These are phyloP conservation scores for Akanthomyces dipterigenus DNA, from an alignment of 2,329 filamentous ascomycete genomes.

Conservation along the genomic window DNA sequence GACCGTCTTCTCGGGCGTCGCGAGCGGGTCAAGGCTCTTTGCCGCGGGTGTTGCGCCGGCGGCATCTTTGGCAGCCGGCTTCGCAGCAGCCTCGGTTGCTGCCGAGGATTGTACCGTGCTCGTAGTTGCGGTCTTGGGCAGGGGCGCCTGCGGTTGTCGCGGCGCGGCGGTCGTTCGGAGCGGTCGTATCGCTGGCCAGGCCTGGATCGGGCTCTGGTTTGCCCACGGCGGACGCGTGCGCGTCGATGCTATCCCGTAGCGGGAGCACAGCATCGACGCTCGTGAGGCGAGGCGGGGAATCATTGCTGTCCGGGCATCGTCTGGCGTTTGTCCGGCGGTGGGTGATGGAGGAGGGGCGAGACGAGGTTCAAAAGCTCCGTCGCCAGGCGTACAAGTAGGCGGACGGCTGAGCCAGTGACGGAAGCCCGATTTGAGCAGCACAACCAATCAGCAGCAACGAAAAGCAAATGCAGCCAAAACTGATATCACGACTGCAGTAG, in stretches of 20 bases:
- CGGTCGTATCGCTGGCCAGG: conserved; percentile 23
- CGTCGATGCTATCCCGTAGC: conserved; percentile 21
- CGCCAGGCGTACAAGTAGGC: not conserved
- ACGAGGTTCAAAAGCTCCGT: not conserved
- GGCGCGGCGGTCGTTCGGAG: conserved; percentile 27
- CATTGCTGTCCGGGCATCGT: conserved; percentile 21
- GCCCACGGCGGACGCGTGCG: conserved; percentile 24
- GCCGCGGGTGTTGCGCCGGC: conserved; percentile 15
- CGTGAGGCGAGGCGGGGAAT: conserved; percentile 30
- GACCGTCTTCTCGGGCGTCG: conserved; percentile 42
- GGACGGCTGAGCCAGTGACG: not conserved
- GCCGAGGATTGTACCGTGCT: conserved; percentile 14
- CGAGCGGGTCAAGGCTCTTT: conserved; percentile 26
- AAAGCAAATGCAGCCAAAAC: not conserved
- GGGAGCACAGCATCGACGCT: conserved; percentile 25
- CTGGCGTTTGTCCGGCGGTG: not conserved
- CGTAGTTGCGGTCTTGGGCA: conserved; percentile 9
- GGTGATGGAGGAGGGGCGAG: not conserved
- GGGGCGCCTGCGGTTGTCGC: conserved; percentile 22
- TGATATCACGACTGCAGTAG: not conserved
- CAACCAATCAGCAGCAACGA: not conserved
- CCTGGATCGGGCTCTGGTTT: conserved; percentile 20
- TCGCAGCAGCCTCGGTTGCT: conserved; percentile 6
- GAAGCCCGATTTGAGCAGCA: not conserved
- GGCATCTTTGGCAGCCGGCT: conserved; percentile 14